Percentiles rank a stretch among this genome's conserved stretches.
Evolutionary conservation across 2,329 filamentous ascomycete species (phyloP).

Genomic region (Ceratocystis variospora): DNA sequence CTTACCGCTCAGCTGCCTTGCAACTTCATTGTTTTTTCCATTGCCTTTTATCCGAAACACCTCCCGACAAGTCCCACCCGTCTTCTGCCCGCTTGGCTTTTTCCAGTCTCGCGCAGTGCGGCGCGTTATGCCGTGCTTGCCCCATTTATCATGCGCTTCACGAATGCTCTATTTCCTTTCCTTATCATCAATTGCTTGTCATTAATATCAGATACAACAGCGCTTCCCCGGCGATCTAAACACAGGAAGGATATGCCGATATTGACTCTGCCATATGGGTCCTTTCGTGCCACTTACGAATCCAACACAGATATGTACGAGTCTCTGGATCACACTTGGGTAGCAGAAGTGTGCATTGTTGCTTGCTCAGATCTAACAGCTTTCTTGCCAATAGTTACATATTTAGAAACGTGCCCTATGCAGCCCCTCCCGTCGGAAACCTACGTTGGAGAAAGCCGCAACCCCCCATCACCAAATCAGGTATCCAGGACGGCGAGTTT

Average conservation of each 20-base stretch:
- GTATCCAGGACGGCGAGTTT: conserved; percentile 14
- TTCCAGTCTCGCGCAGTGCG: not conserved
- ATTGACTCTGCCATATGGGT: conserved; percentile 19
- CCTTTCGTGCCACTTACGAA: conserved; percentile 19
- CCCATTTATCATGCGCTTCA: conserved; percentile 4
- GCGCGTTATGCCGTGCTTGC: conserved; percentile 3
- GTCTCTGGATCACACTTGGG: no score
- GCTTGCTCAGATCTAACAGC: not conserved
- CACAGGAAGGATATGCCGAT: conserved; percentile 17
- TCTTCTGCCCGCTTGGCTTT: not conserved
- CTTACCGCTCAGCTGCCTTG: no score
- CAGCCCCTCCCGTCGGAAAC: conserved; percentile 30
- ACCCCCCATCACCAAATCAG: conserved; percentile 23
- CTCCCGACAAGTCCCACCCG: not conserved
- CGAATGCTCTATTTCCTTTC: conserved; percentile 10
- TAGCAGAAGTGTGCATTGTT: no score
- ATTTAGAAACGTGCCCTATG: conserved; percentile 34
- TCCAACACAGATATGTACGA: conserved; percentile 19
- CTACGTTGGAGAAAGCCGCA: conserved; percentile 31
- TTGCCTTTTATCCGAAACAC: conserved; percentile 6
- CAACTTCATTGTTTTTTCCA: not conserved
- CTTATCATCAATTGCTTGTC: conserved; percentile 8
- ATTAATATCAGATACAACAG: not conserved
- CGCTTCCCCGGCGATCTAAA: conserved; percentile 8
- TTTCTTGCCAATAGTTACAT: conserved; percentile 13